Percentiles rank a stretch among this genome's conserved stretches.
phyloP scores from a whole-genome alignment of 768 basidiomycete genomes.

The Pisolithus sp. region DNA sequence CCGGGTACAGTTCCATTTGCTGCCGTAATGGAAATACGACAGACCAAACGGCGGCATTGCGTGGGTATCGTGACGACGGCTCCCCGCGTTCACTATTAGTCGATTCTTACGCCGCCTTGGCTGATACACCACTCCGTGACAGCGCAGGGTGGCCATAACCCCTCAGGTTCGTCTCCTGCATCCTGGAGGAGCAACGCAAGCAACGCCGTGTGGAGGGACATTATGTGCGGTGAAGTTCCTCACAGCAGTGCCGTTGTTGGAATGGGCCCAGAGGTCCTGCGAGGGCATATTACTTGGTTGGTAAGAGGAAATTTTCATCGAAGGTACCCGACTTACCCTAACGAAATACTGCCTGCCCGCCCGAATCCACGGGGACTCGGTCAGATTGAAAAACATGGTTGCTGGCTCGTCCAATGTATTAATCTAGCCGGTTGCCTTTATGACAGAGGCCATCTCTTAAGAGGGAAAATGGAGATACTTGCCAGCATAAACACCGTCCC shows the following conservation, averaged over 20 bases:
- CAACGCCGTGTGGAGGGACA: constrained; percentile 65
- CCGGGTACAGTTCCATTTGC: too few species aligned
- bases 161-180: constrained; percentile 59
- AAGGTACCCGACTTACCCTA: constrained; percentile 36
- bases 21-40: too few species aligned
- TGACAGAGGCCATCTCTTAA: not conserved
- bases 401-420: constrained; percentile 53
- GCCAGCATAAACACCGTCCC: constrained; percentile 67
- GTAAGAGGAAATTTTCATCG: not conserved
- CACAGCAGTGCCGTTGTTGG: constrained; percentile 59
- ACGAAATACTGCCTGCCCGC: constrained; percentile 62
- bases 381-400: constrained; percentile 55
- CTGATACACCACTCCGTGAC: constrained; percentile 51
- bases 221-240: constrained; percentile 47
- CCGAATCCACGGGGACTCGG: constrained; percentile 66
- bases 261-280: constrained; percentile 70
- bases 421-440: constrained; percentile 31
- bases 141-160: constrained; percentile 46
- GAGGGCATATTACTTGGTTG: not conserved
- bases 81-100: constrained; percentile 5
- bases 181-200: constrained; percentile 61
- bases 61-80: too few species aligned
- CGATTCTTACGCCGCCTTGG: constrained; percentile 45
- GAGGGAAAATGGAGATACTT: constrained; percentile 7
- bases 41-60: too few species aligned